Conservation (phyloP, 2,329 filamentous ascomycete species). For the Coleophoma crateriformis region DNA sequence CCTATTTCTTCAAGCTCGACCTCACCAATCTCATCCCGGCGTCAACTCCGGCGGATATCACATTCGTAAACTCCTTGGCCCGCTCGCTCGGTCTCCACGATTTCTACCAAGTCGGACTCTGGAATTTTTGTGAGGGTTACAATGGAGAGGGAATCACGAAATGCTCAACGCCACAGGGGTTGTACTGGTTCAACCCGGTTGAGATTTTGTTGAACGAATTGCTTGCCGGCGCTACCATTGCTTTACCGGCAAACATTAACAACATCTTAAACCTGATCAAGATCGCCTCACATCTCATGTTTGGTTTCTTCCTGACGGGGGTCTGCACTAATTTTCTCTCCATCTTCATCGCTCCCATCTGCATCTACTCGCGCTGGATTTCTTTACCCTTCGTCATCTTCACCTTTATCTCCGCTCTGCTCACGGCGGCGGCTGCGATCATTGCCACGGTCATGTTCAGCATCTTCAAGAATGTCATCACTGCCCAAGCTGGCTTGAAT, state of each 20-base stretch:
- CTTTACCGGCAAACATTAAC: slow-evolving; percentile 68
- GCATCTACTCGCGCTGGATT: slow-evolving; percentile 14
- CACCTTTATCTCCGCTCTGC: slow-evolving; percentile 36
- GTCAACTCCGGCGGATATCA: slow-evolving; percentile 40
- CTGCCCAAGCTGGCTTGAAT: slow-evolving; percentile 65
- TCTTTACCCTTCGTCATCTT: background rate
- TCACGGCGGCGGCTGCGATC: slow-evolving; percentile 63
- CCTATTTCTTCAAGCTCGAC: slow-evolving; percentile 82
- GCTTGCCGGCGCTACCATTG: slow-evolving; percentile 76
- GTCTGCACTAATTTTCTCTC: slow-evolving; percentile 49
- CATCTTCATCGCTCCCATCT: slow-evolving; percentile 26
- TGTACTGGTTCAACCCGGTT: slow-evolving; percentile 92
- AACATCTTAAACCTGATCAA: slow-evolving; percentile 70
- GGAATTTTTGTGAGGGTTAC: slow-evolving; percentile 90
- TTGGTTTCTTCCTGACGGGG: slow-evolving; percentile 74
- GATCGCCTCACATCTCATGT: slow-evolving; percentile 79
- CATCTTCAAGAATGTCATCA: slow-evolving; percentile 72
- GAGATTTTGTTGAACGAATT: slow-evolving; percentile 75
- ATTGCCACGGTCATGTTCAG: slow-evolving; percentile 78
- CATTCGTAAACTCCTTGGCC: slow-evolving; percentile 83
- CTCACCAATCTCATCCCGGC: slow-evolving; percentile 61
- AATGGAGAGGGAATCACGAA: slow-evolving; percentile 65
- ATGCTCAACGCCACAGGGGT: slow-evolving; percentile 63
- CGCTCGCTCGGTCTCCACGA: slow-evolving; percentile 83
- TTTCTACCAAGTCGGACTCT: slow-evolving; percentile 89